These are phyloP conservation scores for Porcisia deanei DNA, from an alignment of 208 protist genomes.

Conservation along the genomic window DNA sequence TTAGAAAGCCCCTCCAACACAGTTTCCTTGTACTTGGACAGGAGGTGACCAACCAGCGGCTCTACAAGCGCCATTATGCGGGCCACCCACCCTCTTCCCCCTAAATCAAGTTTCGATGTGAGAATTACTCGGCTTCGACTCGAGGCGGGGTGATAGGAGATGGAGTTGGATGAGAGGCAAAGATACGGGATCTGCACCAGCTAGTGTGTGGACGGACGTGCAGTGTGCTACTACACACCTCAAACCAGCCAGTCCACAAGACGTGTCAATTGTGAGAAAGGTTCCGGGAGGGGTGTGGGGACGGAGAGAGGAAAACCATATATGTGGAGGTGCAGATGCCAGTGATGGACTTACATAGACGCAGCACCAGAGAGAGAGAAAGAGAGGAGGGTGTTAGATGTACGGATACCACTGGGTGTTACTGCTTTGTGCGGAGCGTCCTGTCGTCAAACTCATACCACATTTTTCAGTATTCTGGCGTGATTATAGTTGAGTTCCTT, in stretches of 20 bases:
- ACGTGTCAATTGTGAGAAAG: background rate
- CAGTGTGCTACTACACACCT: background rate
- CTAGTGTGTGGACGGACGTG: background rate
- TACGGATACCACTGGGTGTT: background rate
- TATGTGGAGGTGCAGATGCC: background rate
- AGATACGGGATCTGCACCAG: background rate
- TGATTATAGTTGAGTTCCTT: too few species aligned
- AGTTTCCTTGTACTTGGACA: constrained; percentile 85
- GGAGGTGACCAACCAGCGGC: constrained; percentile 75
- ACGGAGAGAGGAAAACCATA: background rate
- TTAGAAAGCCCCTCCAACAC: constrained; percentile 79
- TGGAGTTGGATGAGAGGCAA: background rate
- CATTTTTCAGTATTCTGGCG: too few species aligned
- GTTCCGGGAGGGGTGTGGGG: too few species aligned
- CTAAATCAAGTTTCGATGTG: too few species aligned
- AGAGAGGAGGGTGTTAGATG: background rate
- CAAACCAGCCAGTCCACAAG: background rate
- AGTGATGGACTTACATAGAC: background rate
- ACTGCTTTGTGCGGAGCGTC: background rate
- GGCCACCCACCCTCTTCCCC: background rate
- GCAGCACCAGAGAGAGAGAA: background rate
- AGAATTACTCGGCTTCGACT: background rate
- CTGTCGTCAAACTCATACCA: background rate
- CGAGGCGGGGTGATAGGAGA: background rate
- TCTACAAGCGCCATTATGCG: constrained; percentile 72